Percentiles rank a stretch among this genome's conserved stretches.
phyloP scores from a whole-genome alignment of 306 rosid species.

The Geum urbanum region DNA sequence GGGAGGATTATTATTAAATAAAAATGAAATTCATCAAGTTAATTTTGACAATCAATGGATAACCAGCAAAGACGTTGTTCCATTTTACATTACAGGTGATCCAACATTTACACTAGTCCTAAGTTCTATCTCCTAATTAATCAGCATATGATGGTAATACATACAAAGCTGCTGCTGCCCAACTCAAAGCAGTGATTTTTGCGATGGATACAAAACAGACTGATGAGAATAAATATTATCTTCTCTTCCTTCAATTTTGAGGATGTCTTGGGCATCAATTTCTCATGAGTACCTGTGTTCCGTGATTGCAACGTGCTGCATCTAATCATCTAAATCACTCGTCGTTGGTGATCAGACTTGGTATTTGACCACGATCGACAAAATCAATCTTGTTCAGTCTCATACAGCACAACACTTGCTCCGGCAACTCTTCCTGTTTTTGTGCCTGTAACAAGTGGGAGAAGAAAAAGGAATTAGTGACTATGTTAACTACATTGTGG shows the following conservation, averaged over 20 bases:
- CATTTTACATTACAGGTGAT: not conserved
- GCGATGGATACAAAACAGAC: not conserved
- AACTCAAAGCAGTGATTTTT: conserved; percentile 2
- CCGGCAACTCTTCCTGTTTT: conserved; percentile 86
- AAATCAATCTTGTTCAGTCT: conserved; percentile 88
- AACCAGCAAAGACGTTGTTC: not conserved
- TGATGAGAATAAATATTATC: not conserved
- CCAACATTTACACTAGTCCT: not conserved
- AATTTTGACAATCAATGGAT: not conserved
- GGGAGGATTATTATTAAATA: not conserved
- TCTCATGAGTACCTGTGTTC: not conserved
- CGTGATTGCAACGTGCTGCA: not conserved
- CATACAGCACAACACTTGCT: conserved; percentile 78
- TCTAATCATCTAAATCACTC: conserved; percentile 25
- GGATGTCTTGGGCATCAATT: not conserved
- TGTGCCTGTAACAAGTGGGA: conserved; percentile 54
- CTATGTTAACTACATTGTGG: not conserved
- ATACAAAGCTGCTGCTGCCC: not conserved
- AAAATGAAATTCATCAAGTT: not conserved
- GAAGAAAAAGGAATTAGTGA: not conserved
- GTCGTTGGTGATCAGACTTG: conserved; percentile 57
- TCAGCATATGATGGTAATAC: conserved; percentile 1
- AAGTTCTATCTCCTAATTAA: conserved; percentile 1
- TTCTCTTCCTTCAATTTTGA: conserved; percentile 13
- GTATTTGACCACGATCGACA: conserved; percentile 62